These are phyloP conservation scores for Lomentospora prolificans DNA, from an alignment of 2,329 filamentous ascomycete genomes.

Conservation along the genomic window DNA sequence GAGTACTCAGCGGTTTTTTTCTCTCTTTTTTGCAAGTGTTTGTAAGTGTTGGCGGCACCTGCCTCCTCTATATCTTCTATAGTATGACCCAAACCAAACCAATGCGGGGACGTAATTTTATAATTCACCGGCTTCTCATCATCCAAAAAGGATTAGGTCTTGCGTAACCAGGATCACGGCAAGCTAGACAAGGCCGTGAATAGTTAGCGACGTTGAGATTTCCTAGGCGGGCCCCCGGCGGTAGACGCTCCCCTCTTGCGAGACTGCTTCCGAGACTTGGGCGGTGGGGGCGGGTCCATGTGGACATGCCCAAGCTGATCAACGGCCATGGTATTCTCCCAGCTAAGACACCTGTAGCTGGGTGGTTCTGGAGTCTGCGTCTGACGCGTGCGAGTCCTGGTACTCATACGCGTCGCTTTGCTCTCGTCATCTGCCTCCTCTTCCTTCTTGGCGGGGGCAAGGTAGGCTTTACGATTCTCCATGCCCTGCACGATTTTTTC, in stretches of 20 bases:
- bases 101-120: no score
- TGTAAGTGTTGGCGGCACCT: no score
- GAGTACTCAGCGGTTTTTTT: no score
- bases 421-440: constrained; percentile 26
- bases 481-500: constrained; percentile 71
- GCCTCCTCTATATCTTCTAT: no score
- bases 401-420: constrained; percentile 32
- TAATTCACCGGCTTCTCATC: no score
- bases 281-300: constrained; percentile 42
- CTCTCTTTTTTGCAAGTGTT: no score
- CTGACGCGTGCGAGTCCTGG: constrained; percentile 35
- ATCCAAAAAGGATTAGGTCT: no score
- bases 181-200: no score
- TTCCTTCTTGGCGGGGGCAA: constrained; percentile 36
- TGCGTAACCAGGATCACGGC: no score
- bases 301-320: constrained; percentile 50
- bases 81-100: no score
- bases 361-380: constrained; percentile 25
- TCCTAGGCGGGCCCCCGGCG: constrained; percentile 15
- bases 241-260: constrained; percentile 37
- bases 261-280: constrained; percentile 38
- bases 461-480: constrained; percentile 67
- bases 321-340: constrained; percentile 47
- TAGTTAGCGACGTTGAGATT: constrained; percentile 15
- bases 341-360: constrained; percentile 39